phyloP scores from a whole-genome alignment of 163 green algal genomes.

The Botryococcus braunii region DNA sequence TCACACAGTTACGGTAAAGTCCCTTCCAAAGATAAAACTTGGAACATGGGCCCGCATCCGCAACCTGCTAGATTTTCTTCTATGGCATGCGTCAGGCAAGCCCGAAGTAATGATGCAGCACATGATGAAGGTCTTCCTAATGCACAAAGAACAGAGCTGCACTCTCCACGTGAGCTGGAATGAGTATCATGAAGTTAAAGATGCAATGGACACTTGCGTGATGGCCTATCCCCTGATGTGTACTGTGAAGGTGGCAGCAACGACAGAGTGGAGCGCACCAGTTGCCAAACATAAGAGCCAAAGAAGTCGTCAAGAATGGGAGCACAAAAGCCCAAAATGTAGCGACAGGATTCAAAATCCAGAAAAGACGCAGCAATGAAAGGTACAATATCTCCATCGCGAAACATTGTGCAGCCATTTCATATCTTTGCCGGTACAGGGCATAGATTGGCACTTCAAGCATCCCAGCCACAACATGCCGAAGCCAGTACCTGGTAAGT shows the following conservation, averaged over 20 bases:
- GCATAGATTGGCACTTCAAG: conserved; percentile 72
- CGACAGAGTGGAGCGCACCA: conserved; percentile 37
- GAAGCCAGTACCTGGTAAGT: conserved; percentile 71
- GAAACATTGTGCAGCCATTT: conserved; percentile 20
- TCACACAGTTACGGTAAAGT: too few species aligned
- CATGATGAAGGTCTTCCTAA: too few species aligned
- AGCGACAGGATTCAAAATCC: conserved; percentile 34
- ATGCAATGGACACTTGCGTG: conserved; percentile 3
- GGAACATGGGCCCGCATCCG: too few species aligned
- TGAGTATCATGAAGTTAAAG: too few species aligned
- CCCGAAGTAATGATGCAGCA: too few species aligned
- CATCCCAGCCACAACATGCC: conserved; percentile 49
- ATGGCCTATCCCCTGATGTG: conserved; percentile 1
- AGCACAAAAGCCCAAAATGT: conserved; percentile 65
- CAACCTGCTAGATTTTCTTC: too few species aligned
- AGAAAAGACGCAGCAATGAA: conserved; percentile 21
- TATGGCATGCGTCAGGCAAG: too few species aligned
- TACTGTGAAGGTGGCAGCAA: background rate
- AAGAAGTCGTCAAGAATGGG: conserved; percentile 59
- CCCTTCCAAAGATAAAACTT: too few species aligned
- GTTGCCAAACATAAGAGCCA: conserved; percentile 89
- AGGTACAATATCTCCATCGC: conserved; percentile 36
- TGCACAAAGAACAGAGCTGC: too few species aligned
- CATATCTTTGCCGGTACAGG: conserved; percentile 24
- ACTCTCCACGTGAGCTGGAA: too few species aligned